Conservation (phyloP, 2,329 filamentous ascomycete genomes). For the Fusarium longipes region DNA sequence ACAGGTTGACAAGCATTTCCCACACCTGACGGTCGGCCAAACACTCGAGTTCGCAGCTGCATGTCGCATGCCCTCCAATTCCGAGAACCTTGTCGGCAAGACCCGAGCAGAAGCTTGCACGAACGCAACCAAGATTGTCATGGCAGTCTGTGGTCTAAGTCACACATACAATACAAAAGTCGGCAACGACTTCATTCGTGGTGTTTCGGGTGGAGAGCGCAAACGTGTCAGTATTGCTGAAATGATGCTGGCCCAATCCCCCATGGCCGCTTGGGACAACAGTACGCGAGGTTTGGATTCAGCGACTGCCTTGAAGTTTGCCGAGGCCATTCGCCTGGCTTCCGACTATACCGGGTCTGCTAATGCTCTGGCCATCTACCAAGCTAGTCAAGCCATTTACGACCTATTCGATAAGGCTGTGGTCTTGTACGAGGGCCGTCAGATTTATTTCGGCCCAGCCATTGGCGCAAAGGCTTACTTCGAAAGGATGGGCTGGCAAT, state of each 20-base stretch:
- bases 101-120: conserved; percentile 68
- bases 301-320: conserved; percentile 78
- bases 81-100: conserved; percentile 66
- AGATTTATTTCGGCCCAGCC: conserved; percentile 80
- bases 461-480: conserved; percentile 72
- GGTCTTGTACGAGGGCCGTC: conserved; percentile 79
- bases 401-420: conserved; percentile 80
- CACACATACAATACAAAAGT: conserved; percentile 80
- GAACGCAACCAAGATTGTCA: conserved; percentile 73
- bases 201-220: conserved; percentile 76
- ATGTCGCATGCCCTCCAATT: conserved; percentile 73
- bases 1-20: conserved; percentile 77
- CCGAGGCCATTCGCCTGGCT: conserved; percentile 71
- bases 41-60: conserved; percentile 79
- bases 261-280: conserved; percentile 75
- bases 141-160: conserved; percentile 77
- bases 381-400: conserved; percentile 76
- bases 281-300: conserved; percentile 79
- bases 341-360: conserved; percentile 73
- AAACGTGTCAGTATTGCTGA: conserved; percentile 88
- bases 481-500: conserved; percentile 74
- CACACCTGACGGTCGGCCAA: conserved; percentile 79
- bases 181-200: conserved; percentile 78
- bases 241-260: conserved; percentile 73
- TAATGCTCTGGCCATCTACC: conserved; percentile 76